Base-by-base conservation (phyloP, 176 grass and related monocot genomes). In the Chrysopogon serrulatus region DNA sequence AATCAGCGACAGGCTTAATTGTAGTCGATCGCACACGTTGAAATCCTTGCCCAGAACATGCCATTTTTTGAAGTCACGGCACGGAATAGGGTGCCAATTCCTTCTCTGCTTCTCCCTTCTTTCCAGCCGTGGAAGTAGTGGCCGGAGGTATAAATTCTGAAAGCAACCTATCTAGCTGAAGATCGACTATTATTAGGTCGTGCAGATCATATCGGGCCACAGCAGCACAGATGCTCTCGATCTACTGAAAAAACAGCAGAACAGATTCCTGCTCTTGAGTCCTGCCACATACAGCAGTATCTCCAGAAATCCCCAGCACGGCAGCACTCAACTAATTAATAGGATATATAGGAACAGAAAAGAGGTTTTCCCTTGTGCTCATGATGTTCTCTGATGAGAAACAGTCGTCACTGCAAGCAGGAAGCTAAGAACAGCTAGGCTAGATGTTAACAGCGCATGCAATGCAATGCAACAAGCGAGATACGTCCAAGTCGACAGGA, bases 1-100 rank as follows among this genome's bases (percentile, higher is more conserved):
- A 39, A 62, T 63, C 62, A 28, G 39, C 12, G 66, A 35, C 56
- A 60, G 57, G 39, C 36, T 54, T 21, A 44, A 57, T 57, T 71
- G 26, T 28, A 14, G 35, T n/a, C n/a, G n/a, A 65, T 21, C 65
- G 27, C n/a, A 57, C 43, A 66, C 51, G 32, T 51, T 49, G 77
- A 73, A 84, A 11, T 19, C 53, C 31, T 65, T 54, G 53, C 37
- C 45, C 35, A 32, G 30, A 73, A 57, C 39, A 56, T 36, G 81
- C 51, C 57, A 79, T 79, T 57, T 66, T 73, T 45, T 57, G 36
- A 65, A 73, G 68, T 59, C 60, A 67, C 44, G 37, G 56, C 59
- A 66, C 27, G 44, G 56, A 34, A 60, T 49, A 40, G 37, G 74
- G 77, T 78, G 53, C 47, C 39, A 31, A 34, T 41, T 26, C 44